Evolutionary conservation across 106 monocot genomes (phyloP).

Genomic region (Dendrobium huoshanense): DNA sequence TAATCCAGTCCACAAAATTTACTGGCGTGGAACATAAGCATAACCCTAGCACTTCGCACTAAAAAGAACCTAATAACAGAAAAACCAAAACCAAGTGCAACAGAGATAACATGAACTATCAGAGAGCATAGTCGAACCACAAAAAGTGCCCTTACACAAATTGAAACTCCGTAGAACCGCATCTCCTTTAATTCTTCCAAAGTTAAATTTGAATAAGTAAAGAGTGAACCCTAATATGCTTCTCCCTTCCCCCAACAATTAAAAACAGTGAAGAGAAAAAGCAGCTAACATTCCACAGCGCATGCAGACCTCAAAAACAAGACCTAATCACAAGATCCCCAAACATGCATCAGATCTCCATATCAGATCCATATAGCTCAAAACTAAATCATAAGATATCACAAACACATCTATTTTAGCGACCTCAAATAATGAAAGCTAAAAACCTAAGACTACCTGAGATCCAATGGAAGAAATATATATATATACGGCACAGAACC

Average conservation of each 20-base stretch:
- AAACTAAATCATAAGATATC: background rate
- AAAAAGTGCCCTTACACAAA: background rate
- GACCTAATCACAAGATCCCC: background rate
- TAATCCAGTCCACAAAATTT: background rate
- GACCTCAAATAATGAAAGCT: background rate
- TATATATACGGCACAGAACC: background rate
- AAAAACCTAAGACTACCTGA: background rate
- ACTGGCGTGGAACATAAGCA: background rate
- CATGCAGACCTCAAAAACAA: background rate
- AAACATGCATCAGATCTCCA: background rate
- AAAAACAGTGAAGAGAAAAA: background rate
- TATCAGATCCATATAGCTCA: background rate
- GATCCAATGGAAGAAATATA: too few relatives aligned
- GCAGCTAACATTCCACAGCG: background rate
- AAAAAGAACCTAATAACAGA: background rate
- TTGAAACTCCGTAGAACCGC: background rate
- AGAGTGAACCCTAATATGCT: background rate
- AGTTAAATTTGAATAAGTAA: background rate
- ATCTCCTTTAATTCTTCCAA: background rate
- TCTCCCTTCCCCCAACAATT: background rate
- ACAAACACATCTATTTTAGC: background rate
- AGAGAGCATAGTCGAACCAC: background rate
- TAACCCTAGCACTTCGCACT: background rate
- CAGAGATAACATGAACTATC: background rate
- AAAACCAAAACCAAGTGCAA: background rate